Percentiles rank a stretch among this genome's conserved stretches.
Evolutionary conservation across 306 rosid species (phyloP).

Genomic region (Quercus wislizeni): DNA sequence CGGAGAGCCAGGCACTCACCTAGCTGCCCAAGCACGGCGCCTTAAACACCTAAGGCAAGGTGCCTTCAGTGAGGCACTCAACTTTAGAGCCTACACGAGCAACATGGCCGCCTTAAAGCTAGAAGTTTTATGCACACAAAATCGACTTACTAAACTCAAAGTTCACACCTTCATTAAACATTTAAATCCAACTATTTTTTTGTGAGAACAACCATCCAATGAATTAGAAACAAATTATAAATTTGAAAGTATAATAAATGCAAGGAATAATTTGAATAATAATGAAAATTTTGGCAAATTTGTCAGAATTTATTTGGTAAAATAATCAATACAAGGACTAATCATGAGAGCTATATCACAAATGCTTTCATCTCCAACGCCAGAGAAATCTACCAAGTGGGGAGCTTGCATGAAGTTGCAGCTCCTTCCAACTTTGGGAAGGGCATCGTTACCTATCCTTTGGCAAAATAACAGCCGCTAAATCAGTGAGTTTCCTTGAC

Average conservation of each 20-base stretch:
- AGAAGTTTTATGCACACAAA: not conserved
- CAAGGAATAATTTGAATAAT: not conserved
- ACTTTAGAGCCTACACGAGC: too few relatives aligned
- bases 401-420: constrained; percentile 86
- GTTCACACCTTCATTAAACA: not conserved
- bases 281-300: not conserved
- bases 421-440: constrained; percentile 69
- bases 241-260: not conserved
- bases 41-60: too few relatives aligned
- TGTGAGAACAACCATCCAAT: not conserved
- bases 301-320: not conserved
- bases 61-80: too few relatives aligned
- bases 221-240: not conserved
- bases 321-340: not conserved
- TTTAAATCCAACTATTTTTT: not conserved
- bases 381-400: constrained; percentile 90
- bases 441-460: constrained; percentile 71
- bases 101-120: not conserved
- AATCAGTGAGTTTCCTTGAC: constrained; percentile 67
- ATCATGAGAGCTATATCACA: constrained; percentile 52
- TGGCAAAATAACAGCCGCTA: constrained; percentile 84
- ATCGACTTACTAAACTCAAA: not conserved
- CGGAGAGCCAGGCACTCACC: too few relatives aligned
- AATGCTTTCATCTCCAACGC: constrained; percentile 82
- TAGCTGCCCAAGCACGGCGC: too few relatives aligned